A percentile compares a stretch with the other conserved stretches of the same genome.
Conservation (phyloP, 306 rosid genomes). For the Luffa acutangula region DNA sequence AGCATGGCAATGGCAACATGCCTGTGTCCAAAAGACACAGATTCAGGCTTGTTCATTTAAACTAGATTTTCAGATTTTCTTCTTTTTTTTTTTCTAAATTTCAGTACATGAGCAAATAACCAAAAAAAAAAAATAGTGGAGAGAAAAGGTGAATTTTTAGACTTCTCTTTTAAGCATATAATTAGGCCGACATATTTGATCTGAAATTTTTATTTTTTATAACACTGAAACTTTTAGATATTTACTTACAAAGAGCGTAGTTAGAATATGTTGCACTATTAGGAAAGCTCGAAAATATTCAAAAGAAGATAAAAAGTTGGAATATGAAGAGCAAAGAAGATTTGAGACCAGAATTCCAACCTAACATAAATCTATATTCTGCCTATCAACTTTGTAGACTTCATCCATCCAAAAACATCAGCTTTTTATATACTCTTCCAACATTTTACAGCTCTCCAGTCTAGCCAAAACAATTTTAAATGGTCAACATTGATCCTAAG, state of each 20-base stretch:
- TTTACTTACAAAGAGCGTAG: neutral
- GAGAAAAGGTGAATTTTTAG: neutral
- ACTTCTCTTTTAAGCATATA: slow-evolving; percentile 1
- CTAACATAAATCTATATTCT: neutral
- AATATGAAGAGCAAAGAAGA: neutral
- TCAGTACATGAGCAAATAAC: neutral
- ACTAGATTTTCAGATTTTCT: neutral
- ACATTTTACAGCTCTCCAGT: neutral
- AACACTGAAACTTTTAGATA: neutral
- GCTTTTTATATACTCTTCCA: neutral
- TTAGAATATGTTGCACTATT: neutral
- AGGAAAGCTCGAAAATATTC: neutral
- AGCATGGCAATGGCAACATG: neutral
- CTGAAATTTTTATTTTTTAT: neutral
- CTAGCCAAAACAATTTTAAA: neutral
- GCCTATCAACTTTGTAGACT: neutral
- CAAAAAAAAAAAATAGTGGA: neutral
- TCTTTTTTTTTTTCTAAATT: neutral
- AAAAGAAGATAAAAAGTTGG: neutral
- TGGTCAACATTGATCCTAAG: neutral
- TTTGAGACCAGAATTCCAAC: neutral
- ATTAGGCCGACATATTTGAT: neutral
- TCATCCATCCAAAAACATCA: neutral
- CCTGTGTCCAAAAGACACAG: neutral
- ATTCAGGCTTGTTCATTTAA: neutral